Evolutionary conservation across 805 yeast species (phyloP), one percentile per base, ranked within the genome.

Genomic region (Candida wancherniae): DNA sequence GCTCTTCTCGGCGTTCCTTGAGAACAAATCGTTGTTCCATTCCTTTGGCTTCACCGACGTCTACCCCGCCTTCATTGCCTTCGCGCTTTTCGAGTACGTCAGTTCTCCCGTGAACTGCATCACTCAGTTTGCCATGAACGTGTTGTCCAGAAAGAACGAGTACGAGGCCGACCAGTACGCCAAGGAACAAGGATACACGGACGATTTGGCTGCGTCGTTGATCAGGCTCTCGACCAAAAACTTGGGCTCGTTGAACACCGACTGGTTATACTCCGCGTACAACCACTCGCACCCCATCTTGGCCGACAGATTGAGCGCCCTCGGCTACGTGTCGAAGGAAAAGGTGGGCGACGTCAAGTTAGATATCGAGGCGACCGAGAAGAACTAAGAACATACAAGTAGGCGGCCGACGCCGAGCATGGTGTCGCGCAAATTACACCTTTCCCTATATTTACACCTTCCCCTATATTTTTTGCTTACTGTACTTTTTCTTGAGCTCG

Each of bases 151-250:
- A 72, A 75, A 77, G 45, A 83, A 82, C 47, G 99, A 92, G 63
- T 92, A 80, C 51, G 86, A 92, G 61, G 97, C 99, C 11, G 98
- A 90, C 57, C 77, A 70, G 40, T 87, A 73, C 55, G 96, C 97
- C 11, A 78, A 77, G 34, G 65, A 70, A 28, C 72, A 77, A 45
- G 95, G 95, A 15, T 79, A 78, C 53, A 69, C 83, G 6, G 65
- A 71, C 19, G 77, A 77, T 30, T 73, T 92, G 53, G 73, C 82
- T 30, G 65, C 64, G 32, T 79, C 95, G 2, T 71, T 92, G 51
- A 80, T 85, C 51, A 77, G 73, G 41, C 63, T 92, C 41, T 83
- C 80, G 51, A 77, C 77, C 47, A 84, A 86, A 52, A 90, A 92
- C 58, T 72, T 92, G 53, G 70, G 85, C 35, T 73, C 87, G n/a